A percentile compares a stretch with the other conserved stretches of the same genome.
phyloP scores from a whole-genome alignment of 164 flowering plant genomes.

The Houttuynia cordata region DNA sequence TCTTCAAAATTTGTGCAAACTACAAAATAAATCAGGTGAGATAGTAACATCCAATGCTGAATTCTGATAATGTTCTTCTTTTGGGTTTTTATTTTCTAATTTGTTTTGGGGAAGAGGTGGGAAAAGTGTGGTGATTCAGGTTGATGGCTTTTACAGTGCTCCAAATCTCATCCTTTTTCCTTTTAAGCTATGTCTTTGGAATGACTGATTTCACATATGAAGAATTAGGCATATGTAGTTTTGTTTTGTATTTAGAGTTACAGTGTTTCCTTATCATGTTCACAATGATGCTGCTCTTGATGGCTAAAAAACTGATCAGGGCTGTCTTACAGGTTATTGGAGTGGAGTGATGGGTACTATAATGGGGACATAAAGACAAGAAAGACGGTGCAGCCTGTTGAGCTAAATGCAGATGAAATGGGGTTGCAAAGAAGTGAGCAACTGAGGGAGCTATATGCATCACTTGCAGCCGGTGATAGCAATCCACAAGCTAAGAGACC shows the following conservation, averaged over 20 bases:
- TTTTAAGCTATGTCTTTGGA: no score
- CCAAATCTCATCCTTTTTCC: no score
- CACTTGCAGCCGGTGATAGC: constrained; percentile 48
- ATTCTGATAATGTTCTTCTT: no score
- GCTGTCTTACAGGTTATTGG: constrained; percentile 39
- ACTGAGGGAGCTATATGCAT: constrained; percentile 65
- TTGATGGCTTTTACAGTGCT: no score
- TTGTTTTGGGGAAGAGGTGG: no score
- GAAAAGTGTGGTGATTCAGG: no score
- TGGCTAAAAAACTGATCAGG: not conserved
- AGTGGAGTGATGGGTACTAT: constrained; percentile 88
- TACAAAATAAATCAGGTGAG: not conserved
- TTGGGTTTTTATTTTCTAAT: no score
- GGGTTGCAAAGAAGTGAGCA: constrained; percentile 80
- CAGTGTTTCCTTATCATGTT: no score
- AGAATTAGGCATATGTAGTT: no score
- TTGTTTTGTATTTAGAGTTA: no score
- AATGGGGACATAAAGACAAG: constrained; percentile 94
- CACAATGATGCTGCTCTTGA: no score
- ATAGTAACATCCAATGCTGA: not conserved
- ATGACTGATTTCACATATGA: no score
- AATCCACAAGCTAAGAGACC: constrained; percentile 55
- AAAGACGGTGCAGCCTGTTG: constrained; percentile 61
- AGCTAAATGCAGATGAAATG: constrained; percentile 42
- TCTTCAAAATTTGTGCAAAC: not conserved